Percentiles rank a stretch among this genome's conserved stretches.
These are phyloP conservation scores for Codiaeum variegatum DNA, from an alignment of 441 rosid genomes.

Conservation along the genomic window DNA sequence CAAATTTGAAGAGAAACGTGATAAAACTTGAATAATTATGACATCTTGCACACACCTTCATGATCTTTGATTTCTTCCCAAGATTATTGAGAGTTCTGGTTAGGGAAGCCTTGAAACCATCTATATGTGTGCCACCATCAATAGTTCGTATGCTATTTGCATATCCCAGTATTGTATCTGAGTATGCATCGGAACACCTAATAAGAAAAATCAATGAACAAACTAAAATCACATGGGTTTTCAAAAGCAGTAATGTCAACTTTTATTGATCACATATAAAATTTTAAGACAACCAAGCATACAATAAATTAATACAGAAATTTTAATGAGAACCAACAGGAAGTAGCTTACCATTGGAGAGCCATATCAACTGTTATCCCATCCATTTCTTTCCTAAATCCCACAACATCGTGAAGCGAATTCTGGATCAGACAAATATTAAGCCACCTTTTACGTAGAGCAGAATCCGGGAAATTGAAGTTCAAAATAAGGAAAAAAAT, in stretches of 20 bases:
- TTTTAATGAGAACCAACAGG: neutral
- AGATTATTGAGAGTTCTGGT: slow-evolving; percentile 84
- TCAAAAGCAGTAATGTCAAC: slow-evolving; percentile 4
- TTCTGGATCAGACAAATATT: slow-evolving; percentile 49
- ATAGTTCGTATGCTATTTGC: slow-evolving; percentile 89
- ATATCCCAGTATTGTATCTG: slow-evolving; percentile 85
- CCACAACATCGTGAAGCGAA: slow-evolving; percentile 83
- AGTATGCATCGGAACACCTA: slow-evolving; percentile 96
- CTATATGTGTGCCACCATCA: slow-evolving; percentile 96
- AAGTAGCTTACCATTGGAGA: slow-evolving; percentile 72
- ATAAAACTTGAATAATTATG: neutral
- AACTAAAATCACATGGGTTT: slow-evolving; percentile 16
- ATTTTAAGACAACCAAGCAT: neutral
- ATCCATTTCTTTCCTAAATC: slow-evolving; percentile 63
- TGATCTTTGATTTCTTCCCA: slow-evolving; percentile 76
- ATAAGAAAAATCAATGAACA: slow-evolving; percentile 25
- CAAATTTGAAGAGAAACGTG: slow-evolving; percentile 1
- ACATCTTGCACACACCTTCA: slow-evolving; percentile 55
- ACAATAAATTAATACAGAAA: neutral
- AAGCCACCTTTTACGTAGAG: slow-evolving; percentile 23
- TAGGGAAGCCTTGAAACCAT: slow-evolving; percentile 84
- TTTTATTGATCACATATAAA: neutral
- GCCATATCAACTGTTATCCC: slow-evolving; percentile 69
- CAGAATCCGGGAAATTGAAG: slow-evolving; percentile 1
- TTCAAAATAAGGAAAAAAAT: neutral